phyloP scores from a whole-genome alignment of 805 yeast genomes.

The Hanseniaspora pseudoguilliermondii region DNA sequence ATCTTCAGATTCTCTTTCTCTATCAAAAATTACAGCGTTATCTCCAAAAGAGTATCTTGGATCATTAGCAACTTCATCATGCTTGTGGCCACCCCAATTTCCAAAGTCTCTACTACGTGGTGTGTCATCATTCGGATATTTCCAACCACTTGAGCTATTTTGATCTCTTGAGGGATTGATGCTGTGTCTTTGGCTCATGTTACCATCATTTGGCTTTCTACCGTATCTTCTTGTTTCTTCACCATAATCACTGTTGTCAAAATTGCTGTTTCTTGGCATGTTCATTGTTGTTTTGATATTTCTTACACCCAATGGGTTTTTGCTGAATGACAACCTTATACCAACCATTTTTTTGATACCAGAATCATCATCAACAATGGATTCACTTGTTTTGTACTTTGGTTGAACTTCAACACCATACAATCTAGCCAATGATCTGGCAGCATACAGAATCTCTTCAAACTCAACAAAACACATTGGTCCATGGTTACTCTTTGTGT shows the following conservation, averaged over 20 bases:
- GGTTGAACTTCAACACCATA: slow-evolving; percentile 88
- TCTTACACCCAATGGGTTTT: slow-evolving; percentile 93
- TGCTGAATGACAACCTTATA: slow-evolving; percentile 81
- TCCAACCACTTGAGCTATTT: background rate
- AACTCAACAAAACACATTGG: slow-evolving; percentile 99
- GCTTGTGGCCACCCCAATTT: background rate
- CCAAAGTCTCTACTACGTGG: background rate
- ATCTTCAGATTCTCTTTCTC: background rate
- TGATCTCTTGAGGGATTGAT: background rate
- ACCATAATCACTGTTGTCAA: background rate
- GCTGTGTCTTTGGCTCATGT: background rate
- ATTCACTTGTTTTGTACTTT: slow-evolving; percentile 16
- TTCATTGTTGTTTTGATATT: slow-evolving; percentile 43
- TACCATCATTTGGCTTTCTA: background rate
- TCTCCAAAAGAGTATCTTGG: background rate
- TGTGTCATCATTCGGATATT: background rate
- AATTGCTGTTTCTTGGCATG: slow-evolving; percentile 1
- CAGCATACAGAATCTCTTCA: slow-evolving; percentile 88
- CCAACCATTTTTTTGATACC: slow-evolving; percentile 58
- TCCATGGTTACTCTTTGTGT: slow-evolving; percentile 53
- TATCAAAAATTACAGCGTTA: background rate
- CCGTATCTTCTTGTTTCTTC: slow-evolving; percentile 11
- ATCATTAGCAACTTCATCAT: background rate
- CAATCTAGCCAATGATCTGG: slow-evolving; percentile 82
- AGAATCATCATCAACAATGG: slow-evolving; percentile 29